Evolutionary conservation across 805 yeast genomes (phyloP), one percentile per base, ranked within the genome.

Genomic region (Priceomyces carsonii): DNA sequence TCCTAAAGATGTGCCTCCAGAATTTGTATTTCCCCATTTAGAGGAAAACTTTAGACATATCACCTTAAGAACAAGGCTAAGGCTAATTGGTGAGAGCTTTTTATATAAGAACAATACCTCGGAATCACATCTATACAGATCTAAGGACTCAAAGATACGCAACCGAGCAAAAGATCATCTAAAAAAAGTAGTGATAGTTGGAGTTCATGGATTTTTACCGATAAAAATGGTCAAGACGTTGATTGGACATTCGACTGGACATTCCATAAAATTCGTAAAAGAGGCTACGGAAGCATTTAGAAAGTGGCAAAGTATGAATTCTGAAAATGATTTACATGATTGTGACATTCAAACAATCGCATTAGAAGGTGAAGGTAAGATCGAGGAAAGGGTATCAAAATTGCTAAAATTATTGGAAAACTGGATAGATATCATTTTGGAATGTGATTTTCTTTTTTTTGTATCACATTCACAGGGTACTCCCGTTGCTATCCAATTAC

Each of bases 171-270:
- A 37, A n/a, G 26, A 33, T 32, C 25, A 17, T 14, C 36, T 28
- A 13, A 48, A 51, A 18, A 53, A 49, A 17, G 54, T 59, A 7
- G 61, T 66, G 4, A 48, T 67, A 5, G 51, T 68, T 17, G 62
- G 66, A 2, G 53, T 64, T 9, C 74, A 68, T 48, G 59, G 66
- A 15, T 68, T 64, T 35, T 44, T 66, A 18, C 74, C 74, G 6
- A 57, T 55, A 12, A 66, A 67, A 38, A 48, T 67, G 38, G 70
- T 65, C 5, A 51, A 54, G 25, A 54, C 63, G 3, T 38, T 59
- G 18, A 56, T 68, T 9, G 69, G 68, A 1, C 66, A 59, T 32
- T 44, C 57, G 20, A 66, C 69, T 1, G 71, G 73, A 1, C 63
- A 44, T 37, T 57, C 72, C 4, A 40, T 47, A 9, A 43, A 44